phyloP scores from a whole-genome alignment of 768 basidiomycete species.

The Candolleomyces aberdarensis region DNA sequence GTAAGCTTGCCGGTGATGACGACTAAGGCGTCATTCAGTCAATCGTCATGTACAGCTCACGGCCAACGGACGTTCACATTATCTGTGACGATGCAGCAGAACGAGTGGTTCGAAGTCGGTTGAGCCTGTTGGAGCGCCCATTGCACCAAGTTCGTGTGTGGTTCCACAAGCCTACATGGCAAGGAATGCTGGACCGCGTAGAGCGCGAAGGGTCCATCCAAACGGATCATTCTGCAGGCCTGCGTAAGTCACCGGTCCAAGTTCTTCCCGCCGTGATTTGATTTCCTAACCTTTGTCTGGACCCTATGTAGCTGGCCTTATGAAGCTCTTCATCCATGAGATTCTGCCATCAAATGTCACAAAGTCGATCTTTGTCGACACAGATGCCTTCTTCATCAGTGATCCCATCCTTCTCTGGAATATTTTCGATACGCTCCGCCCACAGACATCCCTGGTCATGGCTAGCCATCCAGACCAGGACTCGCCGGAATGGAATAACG shows the following conservation, averaged over 20 bases:
- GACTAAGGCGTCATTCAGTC: conserved; percentile 20
- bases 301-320: conserved; percentile 38
- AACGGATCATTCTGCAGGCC: conserved; percentile 46
- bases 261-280: neutral
- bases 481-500: conserved; percentile 40
- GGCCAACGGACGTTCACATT: conserved; percentile 39
- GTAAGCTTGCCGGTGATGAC: neutral
- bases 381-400: conserved; percentile 47
- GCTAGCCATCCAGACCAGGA: conserved; percentile 41
- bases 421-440: conserved; percentile 30
- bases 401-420: conserved; percentile 47
- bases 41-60: conserved; percentile 35
- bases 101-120: conserved; percentile 31
- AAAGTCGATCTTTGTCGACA: conserved; percentile 49
- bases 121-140: conserved; percentile 37
- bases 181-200: conserved; percentile 40
- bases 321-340: conserved; percentile 54
- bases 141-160: conserved; percentile 33
- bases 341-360: conserved; percentile 37
- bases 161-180: conserved; percentile 39
- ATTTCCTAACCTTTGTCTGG: neutral
- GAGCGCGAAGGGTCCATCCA: conserved; percentile 43
- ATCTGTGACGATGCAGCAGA: conserved; percentile 44
- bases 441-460: conserved; percentile 38
- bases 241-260: conserved; percentile 31